A percentile compares a stretch with the other conserved stretches of the same genome.
phyloP scores from a whole-genome alignment of 768 basidiomycete species.

The Butyriboletus loyo region DNA sequence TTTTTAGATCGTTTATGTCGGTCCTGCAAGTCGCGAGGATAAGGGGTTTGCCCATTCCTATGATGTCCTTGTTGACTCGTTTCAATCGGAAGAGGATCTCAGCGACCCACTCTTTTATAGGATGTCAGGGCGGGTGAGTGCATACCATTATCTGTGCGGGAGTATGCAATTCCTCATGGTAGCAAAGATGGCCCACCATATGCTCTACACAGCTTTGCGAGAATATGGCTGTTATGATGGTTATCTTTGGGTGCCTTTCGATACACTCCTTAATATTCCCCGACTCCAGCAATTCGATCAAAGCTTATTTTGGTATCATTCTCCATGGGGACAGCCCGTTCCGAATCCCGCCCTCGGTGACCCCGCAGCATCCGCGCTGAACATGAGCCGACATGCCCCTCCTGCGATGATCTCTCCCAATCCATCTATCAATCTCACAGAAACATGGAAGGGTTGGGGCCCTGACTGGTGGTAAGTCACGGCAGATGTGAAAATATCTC shows the following conservation, averaged over 20 bases:
- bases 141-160: background rate
- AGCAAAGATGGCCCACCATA: slow-evolving; percentile 48
- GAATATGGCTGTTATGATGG: slow-evolving; percentile 47
- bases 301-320: slow-evolving; percentile 48
- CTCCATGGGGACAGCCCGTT: slow-evolving; percentile 43
- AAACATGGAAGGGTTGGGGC: slow-evolving; percentile 40
- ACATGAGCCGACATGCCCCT: slow-evolving; percentile 35
- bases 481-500: background rate
- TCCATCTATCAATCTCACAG: slow-evolving; percentile 35
- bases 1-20: slow-evolving; percentile 45
- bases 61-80: slow-evolving; percentile 48
- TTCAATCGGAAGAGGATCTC: slow-evolving; percentile 43
- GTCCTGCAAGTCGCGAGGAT: slow-evolving; percentile 46
- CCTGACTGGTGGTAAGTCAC: slow-evolving; percentile 42
- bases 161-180: background rate
- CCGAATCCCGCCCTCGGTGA: slow-evolving; percentile 35
- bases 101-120: slow-evolving; percentile 35
- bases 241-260: slow-evolving; percentile 53
- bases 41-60: slow-evolving; percentile 47
- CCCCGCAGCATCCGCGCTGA: slow-evolving; percentile 5
- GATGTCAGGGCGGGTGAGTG: slow-evolving; percentile 43
- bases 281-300: slow-evolving; percentile 47
- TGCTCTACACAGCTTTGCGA: slow-evolving; percentile 46
- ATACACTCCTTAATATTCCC: slow-evolving; percentile 48
- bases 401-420: slow-evolving; percentile 43